Percentiles rank a stretch among this genome's conserved stretches.
These are phyloP conservation scores for Cubamyces lactineus DNA, from an alignment of 768 basidiomycete species.

Conservation along the genomic window DNA sequence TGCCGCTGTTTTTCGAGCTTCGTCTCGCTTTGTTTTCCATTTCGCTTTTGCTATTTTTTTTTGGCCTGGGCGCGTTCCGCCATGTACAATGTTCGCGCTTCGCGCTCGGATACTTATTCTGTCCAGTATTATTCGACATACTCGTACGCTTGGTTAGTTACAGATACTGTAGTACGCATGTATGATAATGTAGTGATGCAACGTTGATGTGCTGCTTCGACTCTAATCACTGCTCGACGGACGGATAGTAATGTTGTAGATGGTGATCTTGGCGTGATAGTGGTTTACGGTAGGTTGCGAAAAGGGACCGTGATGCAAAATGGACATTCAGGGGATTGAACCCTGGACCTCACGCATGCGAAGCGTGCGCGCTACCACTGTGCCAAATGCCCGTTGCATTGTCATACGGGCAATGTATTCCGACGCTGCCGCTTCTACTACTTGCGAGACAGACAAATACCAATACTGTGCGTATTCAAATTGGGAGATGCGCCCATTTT, in stretches of 20 bases:
- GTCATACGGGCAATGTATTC: too few species aligned
- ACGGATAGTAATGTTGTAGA: too few species aligned
- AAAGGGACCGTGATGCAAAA: too few species aligned
- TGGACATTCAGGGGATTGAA: constrained; percentile 39
- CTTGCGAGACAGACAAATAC: too few species aligned
- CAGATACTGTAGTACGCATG: constrained; percentile 17
- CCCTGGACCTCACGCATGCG: constrained; percentile 40
- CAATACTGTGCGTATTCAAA: too few species aligned
- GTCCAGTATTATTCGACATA: constrained; percentile 22
- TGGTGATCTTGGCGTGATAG: too few species aligned
- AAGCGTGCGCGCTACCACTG: constrained; percentile 43
- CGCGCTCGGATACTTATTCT: constrained; percentile 18
- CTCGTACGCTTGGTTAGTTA: constrained; percentile 21
- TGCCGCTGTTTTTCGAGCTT: not conserved
- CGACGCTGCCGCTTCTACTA: too few species aligned
- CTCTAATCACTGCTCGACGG: too few species aligned
- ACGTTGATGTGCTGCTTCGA: not conserved
- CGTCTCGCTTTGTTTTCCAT: not conserved
- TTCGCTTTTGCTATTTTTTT: too few species aligned
- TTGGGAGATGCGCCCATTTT: too few species aligned
- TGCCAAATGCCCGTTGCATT: constrained; percentile 34
- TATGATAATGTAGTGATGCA: constrained; percentile 19
- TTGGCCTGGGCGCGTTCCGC: not conserved
- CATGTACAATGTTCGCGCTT: not conserved
- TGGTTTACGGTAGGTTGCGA: too few species aligned